phyloP scores from a whole-genome alignment of 2,329 filamentous ascomycete genomes.

The Colletotrichum chlorophyti region DNA sequence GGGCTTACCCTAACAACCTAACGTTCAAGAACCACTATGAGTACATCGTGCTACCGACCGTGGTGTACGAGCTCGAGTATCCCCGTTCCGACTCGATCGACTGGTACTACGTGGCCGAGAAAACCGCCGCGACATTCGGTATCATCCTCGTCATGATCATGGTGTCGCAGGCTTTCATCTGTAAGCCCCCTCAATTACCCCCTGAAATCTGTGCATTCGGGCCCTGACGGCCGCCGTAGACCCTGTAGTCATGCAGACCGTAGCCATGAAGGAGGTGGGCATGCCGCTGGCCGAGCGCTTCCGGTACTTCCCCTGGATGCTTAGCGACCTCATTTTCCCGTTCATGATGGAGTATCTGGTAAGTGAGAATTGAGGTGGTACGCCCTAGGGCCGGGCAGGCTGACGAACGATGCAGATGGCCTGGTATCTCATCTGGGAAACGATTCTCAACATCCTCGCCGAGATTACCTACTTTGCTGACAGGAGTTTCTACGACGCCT shows the following conservation, averaged over 20 bases:
- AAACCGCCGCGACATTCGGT: constrained; percentile 72
- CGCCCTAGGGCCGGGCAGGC: neutral
- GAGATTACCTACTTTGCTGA: constrained; percentile 81
- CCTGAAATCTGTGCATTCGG: neutral
- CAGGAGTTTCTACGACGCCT: constrained; percentile 72
- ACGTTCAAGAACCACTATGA: constrained; percentile 71
- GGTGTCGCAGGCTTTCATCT: constrained; percentile 78
- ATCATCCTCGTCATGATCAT: constrained; percentile 81
- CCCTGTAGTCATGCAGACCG: constrained; percentile 72
- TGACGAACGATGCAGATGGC: constrained; percentile 51
- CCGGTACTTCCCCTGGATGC: constrained; percentile 74
- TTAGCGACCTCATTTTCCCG: constrained; percentile 79
- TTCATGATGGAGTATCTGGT: constrained; percentile 79
- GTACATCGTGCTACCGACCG: constrained; percentile 76
- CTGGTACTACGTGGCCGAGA: constrained; percentile 79
- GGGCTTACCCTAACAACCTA: constrained; percentile 73
- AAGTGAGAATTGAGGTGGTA: constrained; percentile 23
- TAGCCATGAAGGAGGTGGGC: constrained; percentile 71
- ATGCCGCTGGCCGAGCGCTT: constrained; percentile 68
- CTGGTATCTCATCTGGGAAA: constrained; percentile 86
- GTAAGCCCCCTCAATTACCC: constrained; percentile 33
- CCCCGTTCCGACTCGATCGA: constrained; percentile 72
- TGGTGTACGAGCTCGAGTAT: constrained; percentile 82
- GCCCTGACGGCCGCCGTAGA: constrained; percentile 44
- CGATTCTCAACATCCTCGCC: constrained; percentile 75